These are phyloP conservation scores for Trichophyton verrucosum DNA, from an alignment of 2,329 filamentous ascomycete genomes.

Conservation along the genomic window DNA sequence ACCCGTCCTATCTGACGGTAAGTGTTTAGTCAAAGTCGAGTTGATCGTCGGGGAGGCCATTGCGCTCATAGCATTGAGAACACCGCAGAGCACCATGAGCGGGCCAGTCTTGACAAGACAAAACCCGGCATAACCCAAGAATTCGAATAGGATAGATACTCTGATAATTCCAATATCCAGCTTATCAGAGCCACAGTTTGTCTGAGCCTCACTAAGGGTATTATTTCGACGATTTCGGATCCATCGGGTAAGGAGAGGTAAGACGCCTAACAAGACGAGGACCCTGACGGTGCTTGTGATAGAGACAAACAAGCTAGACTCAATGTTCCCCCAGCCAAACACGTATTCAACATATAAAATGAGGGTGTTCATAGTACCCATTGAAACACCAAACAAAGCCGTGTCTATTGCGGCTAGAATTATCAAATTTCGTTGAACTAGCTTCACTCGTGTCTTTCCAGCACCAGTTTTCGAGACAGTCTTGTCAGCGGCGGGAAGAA, in stretches of 20 bases:
- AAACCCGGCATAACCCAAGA: slow-evolving; percentile 65
- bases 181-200: slow-evolving; percentile 57
- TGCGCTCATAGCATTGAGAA: slow-evolving; percentile 65
- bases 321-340: slow-evolving; percentile 71
- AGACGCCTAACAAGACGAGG: slow-evolving; percentile 56
- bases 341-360: slow-evolving; percentile 70
- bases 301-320: slow-evolving; percentile 70
- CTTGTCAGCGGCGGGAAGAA: slow-evolving; percentile 49
- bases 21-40: slow-evolving; percentile 77
- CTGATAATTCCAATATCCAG: slow-evolving; percentile 71
- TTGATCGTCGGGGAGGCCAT: slow-evolving; percentile 77
- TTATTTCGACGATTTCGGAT: slow-evolving; percentile 41
- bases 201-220: slow-evolving; percentile 23
- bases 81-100: slow-evolving; percentile 59
- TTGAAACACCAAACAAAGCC: slow-evolving; percentile 65
- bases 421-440: slow-evolving; percentile 67
- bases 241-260: slow-evolving; percentile 65
- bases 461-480: slow-evolving; percentile 21
- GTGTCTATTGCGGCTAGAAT: slow-evolving; percentile 70
- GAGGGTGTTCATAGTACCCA: slow-evolving; percentile 69
- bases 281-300: slow-evolving; percentile 68
- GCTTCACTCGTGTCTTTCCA: slow-evolving; percentile 47
- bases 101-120: slow-evolving; percentile 48
- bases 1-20: slow-evolving; percentile 68
- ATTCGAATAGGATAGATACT: slow-evolving; percentile 60